Base-by-base conservation (phyloP, 106 monocot species). In the Dactylorhiza incarnata region DNA sequence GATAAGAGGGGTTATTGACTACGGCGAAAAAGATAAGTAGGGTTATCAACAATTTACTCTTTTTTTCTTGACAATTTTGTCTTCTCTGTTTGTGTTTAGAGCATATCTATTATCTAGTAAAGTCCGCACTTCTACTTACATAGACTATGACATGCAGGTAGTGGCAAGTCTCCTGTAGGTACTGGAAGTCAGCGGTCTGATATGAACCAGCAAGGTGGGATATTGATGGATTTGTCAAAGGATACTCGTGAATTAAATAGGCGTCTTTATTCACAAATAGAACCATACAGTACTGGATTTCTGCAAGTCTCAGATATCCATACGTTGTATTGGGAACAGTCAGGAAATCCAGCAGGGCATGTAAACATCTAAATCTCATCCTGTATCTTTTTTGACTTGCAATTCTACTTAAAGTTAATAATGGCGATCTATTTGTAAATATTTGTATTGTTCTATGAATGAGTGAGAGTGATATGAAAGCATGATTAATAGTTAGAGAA, bases 281-380 rank as follows among this genome's bases (percentile, higher is more conserved):
- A 92, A 79, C 94, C 94, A 7, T 99, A 86, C 78, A 80, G 75
- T 61, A 82, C 87, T 1, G 97, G 97, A 19, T 94, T 88, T 73
- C 68, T 99, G 45, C 86, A 91, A 78, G 97, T 99, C 37, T 95
- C 95, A 14, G 88, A 88, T 77, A 50, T 90, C 45, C 95, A 95
- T 49, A 83, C 88, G 0, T 54, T 95, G 22, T 93, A 90, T 74
- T 95, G 89, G 91, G 97, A 99, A 80, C 97, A 99, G 82, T 99
- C 97, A 0, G 97, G 97, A 46, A 99, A 99, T 80, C 94, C 94
- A 17, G 75, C 72, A 44, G 97, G 97, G 13, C 80, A 91, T 76
- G 97, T 95, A 68, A 88, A 91, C 76, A 11, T 53, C 7, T 77
- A 72, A 72, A 23, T 9, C 45, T 45, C 14, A 69, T 9, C 11